Base-by-base conservation (phyloP, 2,329 filamentous ascomycete genomes). In the Aspergillus sp. region DNA sequence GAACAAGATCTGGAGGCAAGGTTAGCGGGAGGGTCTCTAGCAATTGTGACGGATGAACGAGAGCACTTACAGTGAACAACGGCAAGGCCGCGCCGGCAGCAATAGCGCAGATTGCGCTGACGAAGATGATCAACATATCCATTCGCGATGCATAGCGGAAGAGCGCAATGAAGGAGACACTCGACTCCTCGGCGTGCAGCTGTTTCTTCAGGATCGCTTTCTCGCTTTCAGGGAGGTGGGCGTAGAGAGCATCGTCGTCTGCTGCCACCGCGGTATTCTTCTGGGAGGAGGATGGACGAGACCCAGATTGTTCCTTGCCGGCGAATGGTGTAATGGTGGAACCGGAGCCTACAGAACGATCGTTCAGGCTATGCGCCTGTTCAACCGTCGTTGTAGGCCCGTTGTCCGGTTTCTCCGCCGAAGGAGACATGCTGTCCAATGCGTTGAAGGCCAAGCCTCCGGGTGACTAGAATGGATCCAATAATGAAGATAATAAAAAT, bases 11-110 rank as follows among this genome's bases (percentile, higher is more conserved):
- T 73, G 61, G 24, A 16, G 13, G 24, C 8, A 48, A 9, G 51
- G 46, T 61, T 45, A 61, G 47, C 36, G 11, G 14, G 20, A 16
- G 17, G 22, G 2, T 6, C 35, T 17, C 11, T 38, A 16, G 14
- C 11, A 14, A n/a, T 38, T n/a, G n/a, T 4, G 3, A 35, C 11
- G 6, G 11, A 17, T 33, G 32, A 11, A 13, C 6, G 43, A 19
- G 47, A 13, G 62, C 69, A 45, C 40, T 42, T 59, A 90, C 80
- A 0, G 89, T 93, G 84, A 94, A 93, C 20, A 91, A 74, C 5
- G 90, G 90, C 55, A 93, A 71, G 7, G 87, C 86, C 50, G 88
- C 88, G 54, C 90, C 89, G 16, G 84, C 86, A 32, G 79, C 84
- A 58, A 92, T 88, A 57, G 88, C 81, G 52, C 82, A 82, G 49